Evolutionary conservation across 192 early-diverging fungal species (phyloP).

Genomic region (Chytriomyces confervae): DNA sequence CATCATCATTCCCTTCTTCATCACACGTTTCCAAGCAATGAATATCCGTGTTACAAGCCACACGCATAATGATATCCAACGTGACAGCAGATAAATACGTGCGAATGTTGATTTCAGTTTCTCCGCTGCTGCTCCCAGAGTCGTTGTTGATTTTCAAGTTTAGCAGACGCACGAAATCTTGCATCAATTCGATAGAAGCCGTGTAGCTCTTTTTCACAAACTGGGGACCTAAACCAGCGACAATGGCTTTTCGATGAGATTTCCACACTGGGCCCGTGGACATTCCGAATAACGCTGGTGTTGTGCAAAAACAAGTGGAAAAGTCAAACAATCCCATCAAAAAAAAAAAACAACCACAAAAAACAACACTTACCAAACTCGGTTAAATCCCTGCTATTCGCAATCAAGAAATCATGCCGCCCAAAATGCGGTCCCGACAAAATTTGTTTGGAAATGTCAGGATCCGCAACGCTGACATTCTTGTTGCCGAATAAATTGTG

Average conservation of each 20-base stretch:
- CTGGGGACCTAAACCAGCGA: neutral
- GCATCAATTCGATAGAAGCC: conserved; percentile 1
- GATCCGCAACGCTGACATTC: conserved; percentile 3
- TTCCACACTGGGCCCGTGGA: neutral
- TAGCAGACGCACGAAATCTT: conserved; percentile 14
- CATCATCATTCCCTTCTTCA: neutral
- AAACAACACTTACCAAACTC: neutral
- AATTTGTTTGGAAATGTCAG: conserved; percentile 4
- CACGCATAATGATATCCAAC: conserved; percentile 15
- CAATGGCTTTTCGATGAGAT: conserved; percentile 10
- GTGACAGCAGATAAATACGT: conserved; percentile 5
- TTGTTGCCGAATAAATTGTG: conserved; percentile 7
- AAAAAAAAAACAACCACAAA: neutral
- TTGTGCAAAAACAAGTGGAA: neutral
- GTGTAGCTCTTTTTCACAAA: conserved; percentile 29
- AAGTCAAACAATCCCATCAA: neutral
- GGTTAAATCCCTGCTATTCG: conserved; percentile 27
- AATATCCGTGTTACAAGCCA: conserved; percentile 6
- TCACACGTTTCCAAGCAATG: neutral
- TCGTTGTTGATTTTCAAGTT: neutral
- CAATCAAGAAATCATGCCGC: conserved; percentile 6
- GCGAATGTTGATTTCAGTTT: conserved; percentile 2
- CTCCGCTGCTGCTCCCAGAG: neutral
- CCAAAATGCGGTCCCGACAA: conserved; percentile 20
- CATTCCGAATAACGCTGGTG: conserved; percentile 10